Percentiles rank a stretch among this genome's conserved stretches.
Evolutionary conservation across 768 basidiomycete genomes (phyloP).

Genomic region (Russula olivacea): DNA sequence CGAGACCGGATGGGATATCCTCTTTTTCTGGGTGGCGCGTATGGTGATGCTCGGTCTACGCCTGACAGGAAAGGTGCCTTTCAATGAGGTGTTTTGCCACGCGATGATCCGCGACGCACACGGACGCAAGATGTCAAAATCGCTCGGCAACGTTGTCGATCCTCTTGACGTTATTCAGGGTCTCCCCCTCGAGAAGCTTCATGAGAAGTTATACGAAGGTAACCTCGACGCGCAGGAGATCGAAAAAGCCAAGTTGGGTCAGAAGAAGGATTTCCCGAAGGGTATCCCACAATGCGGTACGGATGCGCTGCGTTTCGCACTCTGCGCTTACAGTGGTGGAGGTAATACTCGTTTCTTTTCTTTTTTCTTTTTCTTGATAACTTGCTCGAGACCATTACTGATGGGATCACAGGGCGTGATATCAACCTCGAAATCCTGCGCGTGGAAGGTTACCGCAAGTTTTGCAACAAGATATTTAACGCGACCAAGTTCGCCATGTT

Average conservation of each 20-base stretch:
- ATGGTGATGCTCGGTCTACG: constrained; percentile 93
- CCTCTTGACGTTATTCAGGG: constrained; percentile 94
- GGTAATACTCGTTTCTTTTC: constrained; percentile 40
- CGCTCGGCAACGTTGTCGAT: constrained; percentile 95
- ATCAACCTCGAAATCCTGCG: constrained; percentile 95
- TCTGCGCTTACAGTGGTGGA: constrained; percentile 90
- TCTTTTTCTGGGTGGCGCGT: constrained; percentile 99
- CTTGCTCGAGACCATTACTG: not conserved
- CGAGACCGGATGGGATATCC: constrained; percentile 98
- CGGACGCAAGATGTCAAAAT: constrained; percentile 98
- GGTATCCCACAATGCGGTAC: constrained; percentile 99
- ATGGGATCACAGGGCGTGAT: constrained; percentile 63
- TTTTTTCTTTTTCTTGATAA: not conserved
- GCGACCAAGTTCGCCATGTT: constrained; percentile 99
- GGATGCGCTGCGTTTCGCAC: constrained; percentile 90
- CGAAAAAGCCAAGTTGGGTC: constrained; percentile 81
- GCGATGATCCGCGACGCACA: constrained; percentile 99
- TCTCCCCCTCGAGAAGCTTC: constrained; percentile 67
- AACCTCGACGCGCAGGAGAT: constrained; percentile 95
- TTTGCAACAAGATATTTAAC: constrained; percentile 99
- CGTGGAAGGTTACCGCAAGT: constrained; percentile 97
- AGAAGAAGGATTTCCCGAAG: constrained; percentile 99
- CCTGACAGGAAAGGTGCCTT: constrained; percentile 87
- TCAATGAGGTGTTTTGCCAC: constrained; percentile 93
- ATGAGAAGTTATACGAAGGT: constrained; percentile 80